Conservation (phyloP, 106 monocot species). For the Agapanthus africanus region DNA sequence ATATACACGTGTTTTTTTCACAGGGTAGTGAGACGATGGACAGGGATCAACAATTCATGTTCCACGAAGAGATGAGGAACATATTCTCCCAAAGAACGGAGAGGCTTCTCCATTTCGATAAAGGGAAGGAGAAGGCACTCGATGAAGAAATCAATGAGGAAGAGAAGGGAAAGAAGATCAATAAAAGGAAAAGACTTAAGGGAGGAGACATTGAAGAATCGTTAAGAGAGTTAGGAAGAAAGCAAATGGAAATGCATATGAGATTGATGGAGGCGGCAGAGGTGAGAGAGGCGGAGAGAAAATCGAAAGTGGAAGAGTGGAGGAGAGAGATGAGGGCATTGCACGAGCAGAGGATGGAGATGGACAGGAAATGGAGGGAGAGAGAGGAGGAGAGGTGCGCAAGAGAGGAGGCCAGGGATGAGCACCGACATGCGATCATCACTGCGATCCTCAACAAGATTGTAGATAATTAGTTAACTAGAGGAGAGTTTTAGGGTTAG, state of each 20-base stretch:
- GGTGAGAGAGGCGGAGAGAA: constrained; percentile 64
- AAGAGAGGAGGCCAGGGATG: constrained; percentile 48
- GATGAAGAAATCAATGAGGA: constrained; percentile 13
- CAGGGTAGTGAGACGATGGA: constrained; percentile 53
- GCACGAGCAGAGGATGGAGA: constrained; percentile 32
- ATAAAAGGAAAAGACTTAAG: background rate
- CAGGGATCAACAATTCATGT: constrained; percentile 44
- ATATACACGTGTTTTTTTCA: too few species aligned
- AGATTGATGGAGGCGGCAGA: constrained; percentile 46
- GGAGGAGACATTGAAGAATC: constrained; percentile 32
- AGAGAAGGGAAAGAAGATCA: constrained; percentile 9
- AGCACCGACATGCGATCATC: constrained; percentile 45
- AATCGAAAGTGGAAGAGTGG: constrained; percentile 48
- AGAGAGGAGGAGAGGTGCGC: constrained; percentile 57
- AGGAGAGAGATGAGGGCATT: constrained; percentile 41
- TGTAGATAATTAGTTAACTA: too few species aligned
- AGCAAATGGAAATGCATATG: constrained; percentile 54
- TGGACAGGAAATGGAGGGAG: constrained; percentile 58
- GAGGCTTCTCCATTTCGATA: constrained; percentile 20
- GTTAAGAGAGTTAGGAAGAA: constrained; percentile 41
- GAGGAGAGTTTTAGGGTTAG: constrained; percentile 3
- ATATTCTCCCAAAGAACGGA: constrained; percentile 45
- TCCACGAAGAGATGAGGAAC: constrained; percentile 62
- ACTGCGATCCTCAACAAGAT: constrained; percentile 44
- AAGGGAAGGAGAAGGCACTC: constrained; percentile 8